Conservation (phyloP, 371 early-diverging fungal genomes). For the Mortierella sp. region DNA sequence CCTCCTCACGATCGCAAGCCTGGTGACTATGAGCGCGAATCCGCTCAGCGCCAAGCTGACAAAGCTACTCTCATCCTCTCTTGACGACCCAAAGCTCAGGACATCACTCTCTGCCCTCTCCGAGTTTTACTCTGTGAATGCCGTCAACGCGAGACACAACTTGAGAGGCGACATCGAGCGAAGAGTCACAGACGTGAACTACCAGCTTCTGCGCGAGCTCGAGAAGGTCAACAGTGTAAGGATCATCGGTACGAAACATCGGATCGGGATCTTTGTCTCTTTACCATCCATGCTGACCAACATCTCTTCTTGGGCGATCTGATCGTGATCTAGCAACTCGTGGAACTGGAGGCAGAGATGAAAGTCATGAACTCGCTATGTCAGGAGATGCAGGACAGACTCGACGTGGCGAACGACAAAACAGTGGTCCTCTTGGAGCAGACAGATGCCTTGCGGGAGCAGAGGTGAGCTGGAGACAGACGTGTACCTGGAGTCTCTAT, state of each 20-base stretch:
- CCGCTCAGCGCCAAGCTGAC: slow-evolving; percentile 64
- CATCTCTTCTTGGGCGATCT: slow-evolving; percentile 4
- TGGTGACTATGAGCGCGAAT: slow-evolving; percentile 40
- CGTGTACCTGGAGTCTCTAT: too few species aligned
- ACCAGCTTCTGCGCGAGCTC: slow-evolving; percentile 70
- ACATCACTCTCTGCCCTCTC: slow-evolving; percentile 75
- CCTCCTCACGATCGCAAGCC: too few species aligned
- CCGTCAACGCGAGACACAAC: slow-evolving; percentile 64
- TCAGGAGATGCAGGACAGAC: slow-evolving; percentile 69
- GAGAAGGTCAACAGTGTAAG: slow-evolving; percentile 69
- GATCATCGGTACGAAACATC: too few species aligned
- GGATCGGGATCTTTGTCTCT: background rate
- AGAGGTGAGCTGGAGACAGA: slow-evolving; percentile 54
- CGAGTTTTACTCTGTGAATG: slow-evolving; percentile 72
- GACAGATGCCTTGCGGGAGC: slow-evolving; percentile 69
- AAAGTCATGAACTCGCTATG: slow-evolving; percentile 67
- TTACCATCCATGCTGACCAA: slow-evolving; percentile 1
- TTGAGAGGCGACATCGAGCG: slow-evolving; percentile 79
- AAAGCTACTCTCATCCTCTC: slow-evolving; percentile 65
- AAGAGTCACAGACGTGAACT: slow-evolving; percentile 69
- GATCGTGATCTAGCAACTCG: slow-evolving; percentile 61
- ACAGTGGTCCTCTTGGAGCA: slow-evolving; percentile 74
- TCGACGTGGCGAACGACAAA: slow-evolving; percentile 63
- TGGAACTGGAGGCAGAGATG: slow-evolving; percentile 64
- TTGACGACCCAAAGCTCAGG: slow-evolving; percentile 68